Evolutionary conservation across 805 yeast species (phyloP).

Genomic region (Candida koratica): DNA sequence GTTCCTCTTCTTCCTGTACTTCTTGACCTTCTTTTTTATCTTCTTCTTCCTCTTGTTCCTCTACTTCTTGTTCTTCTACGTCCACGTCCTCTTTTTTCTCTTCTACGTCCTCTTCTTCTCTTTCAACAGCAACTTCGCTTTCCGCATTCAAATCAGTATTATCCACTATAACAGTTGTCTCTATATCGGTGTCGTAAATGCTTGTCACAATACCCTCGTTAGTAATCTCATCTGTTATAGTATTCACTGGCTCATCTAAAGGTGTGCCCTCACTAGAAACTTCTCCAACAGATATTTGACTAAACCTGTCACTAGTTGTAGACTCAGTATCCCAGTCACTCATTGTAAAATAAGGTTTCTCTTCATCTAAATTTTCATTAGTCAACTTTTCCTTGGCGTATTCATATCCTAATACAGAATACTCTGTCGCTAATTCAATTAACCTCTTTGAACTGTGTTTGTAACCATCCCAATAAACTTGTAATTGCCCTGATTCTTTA

Average conservation of each 20-base stretch:
- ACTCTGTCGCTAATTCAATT: conserved; percentile 18
- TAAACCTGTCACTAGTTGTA: neutral
- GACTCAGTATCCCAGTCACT: conserved; percentile 17
- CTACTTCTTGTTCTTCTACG: neutral
- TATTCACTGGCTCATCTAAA: conserved; percentile 10
- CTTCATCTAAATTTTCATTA: conserved; percentile 22
- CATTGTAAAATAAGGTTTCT: conserved; percentile 22
- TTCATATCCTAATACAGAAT: conserved; percentile 19
- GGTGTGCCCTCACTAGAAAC: conserved; percentile 5
- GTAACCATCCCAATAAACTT: conserved; percentile 14
- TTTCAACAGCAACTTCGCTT: conserved; percentile 1
- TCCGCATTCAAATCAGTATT: conserved; percentile 4
- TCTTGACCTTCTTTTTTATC: conserved; percentile 1
- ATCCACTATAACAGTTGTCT: conserved; percentile 6
- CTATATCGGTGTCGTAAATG: conserved; percentile 6
- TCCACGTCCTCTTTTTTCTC: neutral
- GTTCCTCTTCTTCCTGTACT: conserved; percentile 4
- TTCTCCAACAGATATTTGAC: neutral
- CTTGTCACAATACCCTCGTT: conserved; percentile 11
- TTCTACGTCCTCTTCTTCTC: neutral
- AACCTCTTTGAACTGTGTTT: neutral
- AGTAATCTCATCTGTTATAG: conserved; percentile 9
- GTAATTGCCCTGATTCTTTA: conserved; percentile 34
- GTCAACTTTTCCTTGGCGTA: conserved; percentile 27
- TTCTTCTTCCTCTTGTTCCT: conserved; percentile 1